phyloP scores from a whole-genome alignment of 2,329 filamentous ascomycete species.

The Cladophialophora carrionii region DNA sequence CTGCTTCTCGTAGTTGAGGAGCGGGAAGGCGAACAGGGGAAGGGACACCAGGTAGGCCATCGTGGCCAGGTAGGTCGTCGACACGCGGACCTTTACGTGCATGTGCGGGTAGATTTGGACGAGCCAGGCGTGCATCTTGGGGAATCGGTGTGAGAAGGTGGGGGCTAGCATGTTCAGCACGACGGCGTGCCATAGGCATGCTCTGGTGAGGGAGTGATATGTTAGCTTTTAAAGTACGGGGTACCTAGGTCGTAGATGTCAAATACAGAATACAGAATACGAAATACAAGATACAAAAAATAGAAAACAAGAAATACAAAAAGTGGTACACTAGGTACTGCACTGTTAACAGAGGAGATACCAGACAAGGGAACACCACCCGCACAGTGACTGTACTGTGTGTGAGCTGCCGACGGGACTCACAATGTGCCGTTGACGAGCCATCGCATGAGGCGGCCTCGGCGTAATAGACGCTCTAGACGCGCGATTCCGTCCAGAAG shows the following conservation, averaged over 20 bases:
- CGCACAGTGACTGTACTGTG: not conserved
- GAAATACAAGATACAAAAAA: too few relatives aligned
- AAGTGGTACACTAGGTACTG: too few relatives aligned
- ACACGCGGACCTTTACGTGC: not conserved
- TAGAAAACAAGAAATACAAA: too few relatives aligned
- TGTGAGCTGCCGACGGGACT: not conserved
- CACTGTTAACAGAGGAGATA: too few relatives aligned
- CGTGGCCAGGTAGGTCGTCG: not conserved
- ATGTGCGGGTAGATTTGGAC: not conserved
- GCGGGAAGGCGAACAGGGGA: not conserved
- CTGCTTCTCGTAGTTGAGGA: not conserved
- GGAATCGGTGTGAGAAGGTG: not conserved
- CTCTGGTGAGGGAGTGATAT: not conserved
- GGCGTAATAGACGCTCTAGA: not conserved
- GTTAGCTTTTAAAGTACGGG: not conserved
- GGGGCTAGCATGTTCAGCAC: not conserved
- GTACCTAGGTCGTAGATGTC: too few relatives aligned
- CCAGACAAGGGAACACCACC: not conserved
- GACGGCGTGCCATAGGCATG: not conserved
- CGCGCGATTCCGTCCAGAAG: not conserved
- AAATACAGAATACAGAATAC: too few relatives aligned
- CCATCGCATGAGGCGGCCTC: not conserved
- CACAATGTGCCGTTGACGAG: not conserved
- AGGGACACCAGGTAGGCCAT: not conserved
- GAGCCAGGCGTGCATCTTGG: not conserved